Base-by-base conservation (phyloP, 257 asterid species). In the Ballota nigra region DNA sequence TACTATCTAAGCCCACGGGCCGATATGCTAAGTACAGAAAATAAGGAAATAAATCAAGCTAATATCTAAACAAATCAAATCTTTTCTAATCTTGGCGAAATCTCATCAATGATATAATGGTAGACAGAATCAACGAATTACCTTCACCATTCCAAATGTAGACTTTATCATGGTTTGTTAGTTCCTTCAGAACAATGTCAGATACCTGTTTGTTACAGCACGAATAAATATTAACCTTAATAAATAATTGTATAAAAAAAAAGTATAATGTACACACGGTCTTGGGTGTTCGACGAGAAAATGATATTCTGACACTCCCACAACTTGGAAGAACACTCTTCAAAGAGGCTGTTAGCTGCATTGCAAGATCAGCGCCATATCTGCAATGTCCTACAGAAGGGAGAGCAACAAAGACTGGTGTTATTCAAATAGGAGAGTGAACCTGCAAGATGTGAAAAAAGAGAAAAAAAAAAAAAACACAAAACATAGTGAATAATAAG, bases 241-340 rank as follows among this genome's bases (percentile, higher is more conserved):
- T 51, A 60, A 64, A 75, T 63, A 41, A 63, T 41, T 28, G 67
- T 62, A 73, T n/a, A 24, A 62, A 40, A 63, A 71, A 6, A 56
- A 16, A 5, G 74, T 75, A 55, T 77, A 74, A 67, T 66, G 80
- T 70, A 77, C 78, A 5, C 31, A 92, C 98, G 38, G 70, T 84
- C 81, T 75, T 80, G 28, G 98, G 98, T 49, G 98, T 92, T 76
- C 98, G 88, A 53, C 96, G 91, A 73, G 97, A 92, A 83, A 92
- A 92, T 60, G 97, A 92, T 70, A 90, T 77, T 79, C 95, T 82
- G 69, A 92, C 74, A 74, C 86, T 85, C 79, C 97, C 98, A 82
- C 98, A 92, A 65, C 90, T 85, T 66, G 87, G 85, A 68, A 92
- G 89, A 75, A 81, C 86, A 45, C 74, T 75, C 77, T 74, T 83